Conservation (phyloP, 2,329 filamentous ascomycete species). For the Cercospora sp. region DNA sequence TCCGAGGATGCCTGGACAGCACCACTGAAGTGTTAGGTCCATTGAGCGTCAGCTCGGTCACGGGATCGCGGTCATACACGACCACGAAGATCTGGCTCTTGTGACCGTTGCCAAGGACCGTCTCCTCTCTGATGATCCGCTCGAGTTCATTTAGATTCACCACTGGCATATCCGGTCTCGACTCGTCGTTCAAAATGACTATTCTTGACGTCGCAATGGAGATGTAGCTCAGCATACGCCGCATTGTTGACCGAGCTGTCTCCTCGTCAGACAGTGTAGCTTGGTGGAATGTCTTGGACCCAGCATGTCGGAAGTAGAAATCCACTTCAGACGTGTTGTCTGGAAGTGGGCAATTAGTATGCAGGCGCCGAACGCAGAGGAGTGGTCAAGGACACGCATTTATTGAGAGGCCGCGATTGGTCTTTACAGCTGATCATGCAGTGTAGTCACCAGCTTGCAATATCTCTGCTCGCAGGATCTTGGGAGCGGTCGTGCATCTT, state of each 20-base stretch:
- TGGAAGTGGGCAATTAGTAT: too few relatives aligned
- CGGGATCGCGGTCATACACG: slow-evolving; percentile 7
- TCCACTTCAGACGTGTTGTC: not conserved
- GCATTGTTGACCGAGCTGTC: not conserved
- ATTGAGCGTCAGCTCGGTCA: not conserved
- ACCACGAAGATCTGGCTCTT: slow-evolving; percentile 3
- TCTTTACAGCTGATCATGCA: not conserved
- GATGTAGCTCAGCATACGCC: not conserved
- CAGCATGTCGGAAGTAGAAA: not conserved
- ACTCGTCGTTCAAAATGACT: not conserved
- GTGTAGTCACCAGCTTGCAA: not conserved
- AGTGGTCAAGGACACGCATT: not conserved
- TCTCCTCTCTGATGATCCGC: not conserved
- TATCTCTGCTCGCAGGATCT: not conserved
- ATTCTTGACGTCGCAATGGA: not conserved
- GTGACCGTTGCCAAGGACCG: not conserved
- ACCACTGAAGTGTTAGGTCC: not conserved
- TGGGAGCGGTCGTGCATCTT: not conserved
- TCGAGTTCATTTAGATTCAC: not conserved
- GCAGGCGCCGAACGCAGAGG: too few relatives aligned
- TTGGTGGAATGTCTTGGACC: not conserved
- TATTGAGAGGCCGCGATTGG: not conserved
- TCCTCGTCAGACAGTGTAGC: not conserved
- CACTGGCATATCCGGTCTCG: not conserved
- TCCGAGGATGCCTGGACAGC: not conserved